Base-by-base conservation (phyloP, 331 rosid genomes). In the Rhamnella rubrinervis region DNA sequence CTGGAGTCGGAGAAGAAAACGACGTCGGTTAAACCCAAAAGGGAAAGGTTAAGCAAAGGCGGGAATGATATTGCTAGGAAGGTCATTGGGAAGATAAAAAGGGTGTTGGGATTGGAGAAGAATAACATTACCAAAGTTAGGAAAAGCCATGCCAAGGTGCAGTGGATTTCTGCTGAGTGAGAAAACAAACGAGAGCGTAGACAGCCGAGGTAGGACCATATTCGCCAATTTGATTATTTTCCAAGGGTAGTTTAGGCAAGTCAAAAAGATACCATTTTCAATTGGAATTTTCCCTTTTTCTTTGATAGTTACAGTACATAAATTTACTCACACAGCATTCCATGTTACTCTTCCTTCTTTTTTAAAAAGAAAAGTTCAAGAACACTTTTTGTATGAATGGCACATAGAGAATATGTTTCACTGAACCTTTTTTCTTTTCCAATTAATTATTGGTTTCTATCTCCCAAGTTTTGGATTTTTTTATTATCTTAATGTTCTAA, bases 31-130 rank as follows among this genome's bases (percentile, higher is more conserved):
- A 41, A 14, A 59, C 9, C 25, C 23, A 55, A 14, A 18, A 66
- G 15, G 51, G 59, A 41, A 35, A 39, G 52, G 37, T 56, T n/a
- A 7, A 37, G 28, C 53, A 52, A 35, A 26, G 66, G 8, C 50
- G 17, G 25, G 21, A 13, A 35, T 6, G 71, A 76, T 6, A 44
- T 72, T 63, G 73, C 53, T 2, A 55, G 63, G 65, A 75, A 60
- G 68, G 39, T 75, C 7, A 4, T 80, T 37, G 26, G 15, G 59
- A 66, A 20, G 57, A 23, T 80, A 18, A 62, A 19, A 26, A 62
- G 16, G 61, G 40, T 28, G 3, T 70, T 78, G 71, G 71, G 82
- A 58, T 38, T 73, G 47, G 55, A 50, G 60, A 75, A 28, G 37
- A 63, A 38, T 10, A 44, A 44, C 16, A 44, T 9, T 63, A 58